phyloP scores from a whole-genome alignment of 345 rosid genomes.

The Populus tremula region DNA sequence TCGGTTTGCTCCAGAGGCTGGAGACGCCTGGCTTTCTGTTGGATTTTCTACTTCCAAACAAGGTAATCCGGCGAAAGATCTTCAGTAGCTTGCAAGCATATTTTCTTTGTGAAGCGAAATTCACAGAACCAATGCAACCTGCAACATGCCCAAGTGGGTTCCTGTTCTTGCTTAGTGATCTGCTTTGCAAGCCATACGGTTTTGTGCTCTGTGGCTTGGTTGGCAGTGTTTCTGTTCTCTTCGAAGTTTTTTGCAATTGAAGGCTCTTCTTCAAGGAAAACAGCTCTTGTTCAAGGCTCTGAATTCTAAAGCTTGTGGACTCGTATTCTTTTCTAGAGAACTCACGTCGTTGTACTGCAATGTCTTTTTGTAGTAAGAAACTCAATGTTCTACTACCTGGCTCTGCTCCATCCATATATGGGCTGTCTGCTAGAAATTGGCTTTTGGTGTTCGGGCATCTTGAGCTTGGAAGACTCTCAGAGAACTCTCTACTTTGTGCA shows the following conservation, averaged over 20 bases:
- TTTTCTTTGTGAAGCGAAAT: constrained; percentile 54
- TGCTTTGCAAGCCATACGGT: constrained; percentile 32
- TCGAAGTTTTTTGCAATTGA: constrained; percentile 36
- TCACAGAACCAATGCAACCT: constrained; percentile 54
- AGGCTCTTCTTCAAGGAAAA: constrained; percentile 51
- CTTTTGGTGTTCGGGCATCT: constrained; percentile 54
- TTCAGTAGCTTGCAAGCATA: constrained; percentile 43
- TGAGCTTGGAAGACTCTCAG: constrained; percentile 55
- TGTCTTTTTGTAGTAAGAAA: constrained; percentile 41
- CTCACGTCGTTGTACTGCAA: constrained; percentile 31
- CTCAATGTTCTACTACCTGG: constrained; percentile 38
- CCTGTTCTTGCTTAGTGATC: constrained; percentile 50
- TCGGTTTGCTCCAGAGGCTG: constrained; percentile 14
- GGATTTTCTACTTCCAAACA: constrained; percentile 48
- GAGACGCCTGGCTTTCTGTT: constrained; percentile 35
- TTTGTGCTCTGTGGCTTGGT: constrained; percentile 26
- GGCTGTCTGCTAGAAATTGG: constrained; percentile 46
- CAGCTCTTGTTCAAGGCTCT: constrained; percentile 65
- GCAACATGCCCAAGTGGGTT: constrained; percentile 50
- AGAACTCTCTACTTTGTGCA: constrained; percentile 44
- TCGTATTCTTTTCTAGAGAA: constrained; percentile 44
- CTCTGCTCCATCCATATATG: constrained; percentile 46
- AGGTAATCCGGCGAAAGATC: constrained; percentile 34
- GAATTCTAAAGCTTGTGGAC: constrained; percentile 76
- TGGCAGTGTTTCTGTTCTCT: constrained; percentile 32